phyloP scores from a whole-genome alignment of 2,329 filamentous ascomycete species.

The Curvularia sp. region DNA sequence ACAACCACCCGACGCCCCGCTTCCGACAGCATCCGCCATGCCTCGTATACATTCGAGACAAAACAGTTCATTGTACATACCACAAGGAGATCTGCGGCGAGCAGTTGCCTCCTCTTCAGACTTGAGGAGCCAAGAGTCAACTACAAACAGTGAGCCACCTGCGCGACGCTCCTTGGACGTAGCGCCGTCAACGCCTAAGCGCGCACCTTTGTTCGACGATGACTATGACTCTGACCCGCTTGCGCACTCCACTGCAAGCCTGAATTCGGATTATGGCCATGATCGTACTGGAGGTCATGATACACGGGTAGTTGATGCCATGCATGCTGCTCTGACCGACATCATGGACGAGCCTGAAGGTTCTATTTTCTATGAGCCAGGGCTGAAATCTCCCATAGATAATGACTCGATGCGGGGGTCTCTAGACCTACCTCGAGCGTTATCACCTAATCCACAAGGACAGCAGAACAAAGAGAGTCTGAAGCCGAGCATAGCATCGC shows the following conservation, averaged over 20 bases:
- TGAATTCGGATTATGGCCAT: conserved; percentile 68
- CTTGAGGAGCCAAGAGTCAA: conserved; percentile 58
- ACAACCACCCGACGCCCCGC: conserved; percentile 33
- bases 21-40: conserved; percentile 46
- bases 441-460: conserved; percentile 47
- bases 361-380: conserved; percentile 69
- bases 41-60: conserved; percentile 58
- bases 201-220: conserved; percentile 77
- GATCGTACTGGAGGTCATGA: conserved; percentile 65
- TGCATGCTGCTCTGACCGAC: conserved; percentile 89
- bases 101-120: conserved; percentile 69
- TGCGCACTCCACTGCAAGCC: conserved; percentile 77
- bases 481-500: conserved; percentile 87
- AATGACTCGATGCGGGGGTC: conserved; percentile 69
- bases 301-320: conserved; percentile 83
- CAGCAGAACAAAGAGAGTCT: conserved; percentile 56
- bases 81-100: conserved; percentile 61
- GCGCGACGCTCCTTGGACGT: conserved; percentile 76
- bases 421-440: conserved; percentile 61
- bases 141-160: conserved; percentile 55
- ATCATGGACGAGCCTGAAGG: conserved; percentile 82
- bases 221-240: conserved; percentile 78
- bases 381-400: conserved; percentile 64
- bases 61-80: conserved; percentile 49
- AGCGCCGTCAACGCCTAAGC: conserved; percentile 52